phyloP scores from a whole-genome alignment of 441 rosid species.

The Populus hybrid region DNA sequence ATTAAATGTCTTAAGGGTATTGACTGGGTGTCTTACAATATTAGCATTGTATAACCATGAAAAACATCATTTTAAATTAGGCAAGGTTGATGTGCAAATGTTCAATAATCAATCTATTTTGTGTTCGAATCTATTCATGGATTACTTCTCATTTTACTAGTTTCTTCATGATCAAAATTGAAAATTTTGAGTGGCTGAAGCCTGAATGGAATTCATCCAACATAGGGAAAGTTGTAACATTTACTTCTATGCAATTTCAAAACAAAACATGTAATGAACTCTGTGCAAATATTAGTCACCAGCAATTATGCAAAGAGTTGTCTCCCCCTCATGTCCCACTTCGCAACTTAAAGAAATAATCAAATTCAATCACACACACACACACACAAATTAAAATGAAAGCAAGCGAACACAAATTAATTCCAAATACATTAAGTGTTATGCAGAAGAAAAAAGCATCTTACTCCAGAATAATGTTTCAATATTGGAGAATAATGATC shows the following conservation, averaged over 20 bases:
- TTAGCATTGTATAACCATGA: not conserved
- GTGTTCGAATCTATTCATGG: not conserved
- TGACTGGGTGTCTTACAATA: not conserved
- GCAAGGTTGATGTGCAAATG: not conserved
- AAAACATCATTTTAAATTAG: not conserved
- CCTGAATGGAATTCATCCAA: not conserved
- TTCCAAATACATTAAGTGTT: not conserved
- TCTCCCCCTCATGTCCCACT: not conserved
- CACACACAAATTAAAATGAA: not conserved
- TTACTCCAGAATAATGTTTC: slow-evolving; percentile 92
- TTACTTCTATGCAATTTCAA: not conserved
- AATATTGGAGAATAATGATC: slow-evolving; percentile 94
- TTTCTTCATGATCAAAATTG: not conserved
- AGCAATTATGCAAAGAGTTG: not conserved
- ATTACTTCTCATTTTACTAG: not conserved
- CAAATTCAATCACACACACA: not conserved
- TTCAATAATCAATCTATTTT: not conserved
- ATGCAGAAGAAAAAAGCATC: slow-evolving; percentile 19
- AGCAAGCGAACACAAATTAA: not conserved
- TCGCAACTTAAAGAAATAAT: not conserved
- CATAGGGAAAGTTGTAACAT: not conserved
- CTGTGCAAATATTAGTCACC: too few species aligned
- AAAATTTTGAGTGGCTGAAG: not conserved
- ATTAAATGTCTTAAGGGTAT: not conserved
- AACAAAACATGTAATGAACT: not conserved